These are phyloP conservation scores for Monosporascus sp. DNA, from an alignment of 2,329 filamentous ascomycete genomes.

Conservation along the genomic window DNA sequence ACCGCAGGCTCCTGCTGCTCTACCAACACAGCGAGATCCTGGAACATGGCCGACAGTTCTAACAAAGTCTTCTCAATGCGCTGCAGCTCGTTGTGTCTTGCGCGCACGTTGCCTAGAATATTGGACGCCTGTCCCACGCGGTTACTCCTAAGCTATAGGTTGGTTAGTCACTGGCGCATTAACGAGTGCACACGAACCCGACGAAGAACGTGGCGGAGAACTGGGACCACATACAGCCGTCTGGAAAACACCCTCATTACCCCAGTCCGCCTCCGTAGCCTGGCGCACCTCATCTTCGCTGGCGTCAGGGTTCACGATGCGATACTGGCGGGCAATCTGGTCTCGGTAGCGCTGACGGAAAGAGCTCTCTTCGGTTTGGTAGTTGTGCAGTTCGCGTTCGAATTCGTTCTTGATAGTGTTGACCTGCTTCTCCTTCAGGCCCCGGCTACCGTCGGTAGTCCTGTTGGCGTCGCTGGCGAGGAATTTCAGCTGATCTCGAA, in stretches of 20 bases:
- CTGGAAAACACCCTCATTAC: constrained; percentile 76
- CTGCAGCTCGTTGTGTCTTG: constrained; percentile 77
- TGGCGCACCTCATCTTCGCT: constrained; percentile 65
- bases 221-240: constrained; percentile 58
- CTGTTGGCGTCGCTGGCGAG: constrained; percentile 66
- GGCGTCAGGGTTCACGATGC: constrained; percentile 78
- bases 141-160: constrained; percentile 63
- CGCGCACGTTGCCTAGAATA: constrained; percentile 72
- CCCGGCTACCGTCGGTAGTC: constrained; percentile 54
- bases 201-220: neutral
- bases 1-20: constrained; percentile 66
- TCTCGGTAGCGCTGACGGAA: constrained; percentile 70
- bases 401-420: constrained; percentile 67
- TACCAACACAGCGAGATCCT: constrained; percentile 69
- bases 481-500: constrained; percentile 74
- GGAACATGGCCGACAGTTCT: constrained; percentile 66
- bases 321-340: constrained; percentile 74
- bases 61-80: constrained; percentile 71
- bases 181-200: neutral
- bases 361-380: constrained; percentile 64
- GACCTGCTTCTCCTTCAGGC: constrained; percentile 65
- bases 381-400: constrained; percentile 64
- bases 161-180: constrained; percentile 1
- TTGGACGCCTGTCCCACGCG: constrained; percentile 67
- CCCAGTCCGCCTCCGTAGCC: constrained; percentile 67